Conservation (phyloP, 2,329 filamentous ascomycete genomes). For the Trichoderma sp. region DNA sequence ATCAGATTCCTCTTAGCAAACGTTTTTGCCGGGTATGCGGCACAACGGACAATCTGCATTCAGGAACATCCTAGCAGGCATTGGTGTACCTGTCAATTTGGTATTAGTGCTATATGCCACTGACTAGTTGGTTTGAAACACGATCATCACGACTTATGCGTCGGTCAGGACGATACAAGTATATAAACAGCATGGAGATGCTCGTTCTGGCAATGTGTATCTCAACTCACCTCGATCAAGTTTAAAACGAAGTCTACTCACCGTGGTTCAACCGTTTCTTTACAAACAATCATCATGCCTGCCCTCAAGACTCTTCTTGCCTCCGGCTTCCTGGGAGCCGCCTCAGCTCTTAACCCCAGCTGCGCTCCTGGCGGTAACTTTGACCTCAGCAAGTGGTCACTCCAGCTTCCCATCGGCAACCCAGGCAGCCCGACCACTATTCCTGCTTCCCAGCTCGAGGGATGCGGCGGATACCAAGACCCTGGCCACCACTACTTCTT, state of each 20-base stretch:
- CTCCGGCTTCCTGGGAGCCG: conserved; percentile 6
- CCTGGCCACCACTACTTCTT: conserved; percentile 34
- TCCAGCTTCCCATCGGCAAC: conserved; percentile 39
- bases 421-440: conserved; percentile 26
- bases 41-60: conserved; percentile 3
- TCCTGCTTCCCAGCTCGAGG: conserved; percentile 30
- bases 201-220: neutral
- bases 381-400: conserved; percentile 33
- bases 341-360: conserved; percentile 15
- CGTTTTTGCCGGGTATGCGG: neutral
- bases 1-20: neutral
- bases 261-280: neutral
- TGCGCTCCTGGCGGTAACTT: conserved; percentile 30
- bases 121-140: neutral
- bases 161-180: neutral
- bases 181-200: neutral
- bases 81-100: conserved; percentile 6
- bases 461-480: conserved; percentile 36
- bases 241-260: neutral
- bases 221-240: neutral
- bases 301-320: conserved; percentile 8
- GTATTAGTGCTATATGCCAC: neutral
- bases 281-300: neutral
- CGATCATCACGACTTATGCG: neutral
- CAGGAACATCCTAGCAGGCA: neutral